Conservation (phyloP, 352 stramenopile genomes). For the Sclerospora graminicola region DNA sequence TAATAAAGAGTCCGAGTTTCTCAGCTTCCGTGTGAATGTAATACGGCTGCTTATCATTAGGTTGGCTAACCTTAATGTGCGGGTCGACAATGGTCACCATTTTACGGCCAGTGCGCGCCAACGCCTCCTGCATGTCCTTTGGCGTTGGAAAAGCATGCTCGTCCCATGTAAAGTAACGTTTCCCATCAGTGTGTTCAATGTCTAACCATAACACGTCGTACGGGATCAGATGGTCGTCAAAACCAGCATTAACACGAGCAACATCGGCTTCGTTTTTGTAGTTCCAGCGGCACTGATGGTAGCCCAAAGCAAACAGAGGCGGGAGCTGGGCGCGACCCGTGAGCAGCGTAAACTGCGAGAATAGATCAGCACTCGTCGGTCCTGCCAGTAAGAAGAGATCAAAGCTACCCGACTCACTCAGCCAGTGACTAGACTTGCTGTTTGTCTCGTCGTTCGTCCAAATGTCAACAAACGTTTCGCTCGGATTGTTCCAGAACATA, state of each 20-base stretch:
- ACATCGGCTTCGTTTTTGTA: conserved; percentile 98
- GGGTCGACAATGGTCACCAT: conserved; percentile 99
- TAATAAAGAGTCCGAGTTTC: conserved; percentile 91
- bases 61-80: conserved; percentile 95
- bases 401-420: conserved; percentile 93
- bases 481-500: conserved; percentile 99
- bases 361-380: conserved; percentile 71
- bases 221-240: conserved; percentile 96
- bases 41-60: conserved; percentile 69
- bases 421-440: conserved; percentile 85
- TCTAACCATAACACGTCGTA: conserved; percentile 99
- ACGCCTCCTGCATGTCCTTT: conserved; percentile 89
- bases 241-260: conserved; percentile 77
- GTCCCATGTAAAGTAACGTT: conserved; percentile 98
- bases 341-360: conserved; percentile 88
- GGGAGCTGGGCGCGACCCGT: conserved; percentile 90
- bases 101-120: conserved; percentile 88
- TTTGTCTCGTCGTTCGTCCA: conserved; percentile 33
- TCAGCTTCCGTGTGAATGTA: conserved; percentile 84
- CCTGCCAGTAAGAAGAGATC: conserved; percentile 95
- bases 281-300: conserved; percentile 99
- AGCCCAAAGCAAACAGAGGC: conserved; percentile 94
- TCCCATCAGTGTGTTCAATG: conserved; percentile 99
- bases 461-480: conserved; percentile 98
- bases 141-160: conserved; percentile 92